Percentiles rank a stretch among this genome's conserved stretches.
Evolutionary conservation across 441 rosid species (phyloP).

Genomic region (Rhodomyrtus psidioides): DNA sequence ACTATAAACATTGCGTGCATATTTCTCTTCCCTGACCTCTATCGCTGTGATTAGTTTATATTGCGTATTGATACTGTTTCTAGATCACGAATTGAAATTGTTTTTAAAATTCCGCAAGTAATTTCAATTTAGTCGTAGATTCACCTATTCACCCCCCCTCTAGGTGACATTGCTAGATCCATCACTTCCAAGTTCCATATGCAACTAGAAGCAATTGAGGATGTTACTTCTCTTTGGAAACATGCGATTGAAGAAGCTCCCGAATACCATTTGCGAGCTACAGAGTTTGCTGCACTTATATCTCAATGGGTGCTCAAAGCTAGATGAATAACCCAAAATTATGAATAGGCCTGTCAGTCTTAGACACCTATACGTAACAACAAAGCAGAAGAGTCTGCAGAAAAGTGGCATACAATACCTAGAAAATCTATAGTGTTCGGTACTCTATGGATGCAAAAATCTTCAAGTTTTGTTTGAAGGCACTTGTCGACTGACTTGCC

Average conservation of each 20-base stretch:
- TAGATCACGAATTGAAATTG: too few species aligned
- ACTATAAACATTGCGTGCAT: too few species aligned
- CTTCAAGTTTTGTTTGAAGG: background rate
- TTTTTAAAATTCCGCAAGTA: too few species aligned
- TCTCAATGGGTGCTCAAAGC: fast-evolving
- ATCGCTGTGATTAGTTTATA: too few species aligned
- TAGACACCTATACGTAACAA: fast-evolving
- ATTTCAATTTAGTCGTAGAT: too few species aligned
- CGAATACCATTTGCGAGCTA: background rate
- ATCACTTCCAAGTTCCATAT: background rate
- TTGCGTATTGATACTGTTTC: too few species aligned
- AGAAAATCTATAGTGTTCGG: fast-evolving
- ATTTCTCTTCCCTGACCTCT: too few species aligned
- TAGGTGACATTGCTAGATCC: too few species aligned
- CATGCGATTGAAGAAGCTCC: background rate
- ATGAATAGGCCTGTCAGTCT: background rate
- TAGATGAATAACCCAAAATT: background rate
- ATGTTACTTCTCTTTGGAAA: fast-evolving
- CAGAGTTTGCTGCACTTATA: background rate
- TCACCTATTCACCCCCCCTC: too few species aligned
- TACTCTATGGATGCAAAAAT: fast-evolving
- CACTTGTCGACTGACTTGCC: background rate
- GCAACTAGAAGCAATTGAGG: background rate
- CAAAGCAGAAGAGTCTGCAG: background rate
- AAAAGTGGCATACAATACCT: background rate